A percentile compares a stretch with the other conserved stretches of the same genome.
Conservation (phyloP, 257 asterid species). For the Mitragyna speciosa region DNA sequence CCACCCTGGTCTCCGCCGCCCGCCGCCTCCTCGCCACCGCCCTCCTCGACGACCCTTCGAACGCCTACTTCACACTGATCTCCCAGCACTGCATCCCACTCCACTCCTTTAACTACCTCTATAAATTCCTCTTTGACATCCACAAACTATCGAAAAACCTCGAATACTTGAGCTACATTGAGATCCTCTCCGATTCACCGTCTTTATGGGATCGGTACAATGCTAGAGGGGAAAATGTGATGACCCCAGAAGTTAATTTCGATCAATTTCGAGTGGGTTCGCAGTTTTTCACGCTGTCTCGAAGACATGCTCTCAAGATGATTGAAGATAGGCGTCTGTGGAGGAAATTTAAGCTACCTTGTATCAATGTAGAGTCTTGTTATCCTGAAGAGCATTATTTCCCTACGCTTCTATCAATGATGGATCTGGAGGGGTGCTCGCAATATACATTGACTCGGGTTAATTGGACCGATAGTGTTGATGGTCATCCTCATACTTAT, state of each 20-base stretch:
- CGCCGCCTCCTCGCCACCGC: constrained; percentile 73
- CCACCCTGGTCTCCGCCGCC: constrained; percentile 71
- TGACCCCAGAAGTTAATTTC: constrained; percentile 74
- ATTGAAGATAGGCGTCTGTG: constrained; percentile 77
- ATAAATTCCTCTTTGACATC: constrained; percentile 58
- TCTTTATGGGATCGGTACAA: constrained; percentile 57
- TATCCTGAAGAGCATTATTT: constrained; percentile 94
- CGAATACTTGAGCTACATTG: constrained; percentile 62
- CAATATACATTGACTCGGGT: constrained; percentile 71
- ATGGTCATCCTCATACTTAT: constrained; percentile 92
- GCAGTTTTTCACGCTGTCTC: constrained; percentile 69
- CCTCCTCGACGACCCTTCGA: constrained; percentile 61
- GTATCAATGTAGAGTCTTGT: constrained; percentile 75
- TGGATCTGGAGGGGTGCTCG: constrained; percentile 63
- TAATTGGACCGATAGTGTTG: constrained; percentile 75
- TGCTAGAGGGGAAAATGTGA: constrained; percentile 71
- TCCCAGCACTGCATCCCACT: constrained; percentile 74
- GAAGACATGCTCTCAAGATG: constrained; percentile 69
- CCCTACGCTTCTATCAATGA: constrained; percentile 79
- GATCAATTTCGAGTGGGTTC: constrained; percentile 75
- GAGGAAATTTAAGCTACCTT: constrained; percentile 76
- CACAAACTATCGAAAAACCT: constrained; percentile 48
- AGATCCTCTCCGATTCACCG: constrained; percentile 51
- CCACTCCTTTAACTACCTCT: constrained; percentile 56
- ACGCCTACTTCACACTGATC: constrained; percentile 52